Evolutionary conservation across 345 rosid genomes (phyloP), one percentile per base, ranked within the genome.

Genomic region (Lumnitzera littorea): DNA sequence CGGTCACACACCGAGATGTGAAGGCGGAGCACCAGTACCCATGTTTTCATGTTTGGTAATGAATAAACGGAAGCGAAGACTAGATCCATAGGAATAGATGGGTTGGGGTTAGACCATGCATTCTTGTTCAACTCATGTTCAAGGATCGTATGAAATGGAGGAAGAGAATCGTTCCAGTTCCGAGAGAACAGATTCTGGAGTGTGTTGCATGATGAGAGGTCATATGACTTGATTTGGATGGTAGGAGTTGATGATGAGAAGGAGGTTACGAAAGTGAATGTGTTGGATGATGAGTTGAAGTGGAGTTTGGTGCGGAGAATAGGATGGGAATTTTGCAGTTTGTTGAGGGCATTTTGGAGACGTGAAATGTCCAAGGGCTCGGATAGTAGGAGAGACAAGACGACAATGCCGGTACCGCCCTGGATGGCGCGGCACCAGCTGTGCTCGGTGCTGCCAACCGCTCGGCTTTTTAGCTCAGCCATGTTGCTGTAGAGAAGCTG

Each of bases 371-470:
- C 58, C 0, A 84, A 86, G 0, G 64, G 71, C 56, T 73, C 73
- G 13, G 82, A 63, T 7, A 85, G 71, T 57, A 76, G 79, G 63
- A 92, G 88, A 53, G 82, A 79, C 14, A 92, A 68, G 66, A 87
- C 96, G 17, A 96, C 82, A 73, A 78, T 78, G 58, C 97, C 97
- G 15, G 96, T 92, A 53, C 98, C 98, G n/a, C 61, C 65, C 2
- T 84, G 78, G 12, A 89, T 85, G 5, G 96, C 94, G 71, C 70
- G 81, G 84, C 97, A 92, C 98, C 97, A 92, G 61, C 96, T 84
- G 66, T 74, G 74, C 73, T 92, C 96, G 46, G 90, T 84, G 48
- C 87, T 83, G 25, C 96, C 88, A 13, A 74, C 83, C 24, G 74
- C 76, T 51, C 96, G 80, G 54, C 70, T 46, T 23, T 13, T 62